Base-by-base conservation (phyloP, 169 alveolate genomes). In the Cryptosporidium meleagridis region DNA sequence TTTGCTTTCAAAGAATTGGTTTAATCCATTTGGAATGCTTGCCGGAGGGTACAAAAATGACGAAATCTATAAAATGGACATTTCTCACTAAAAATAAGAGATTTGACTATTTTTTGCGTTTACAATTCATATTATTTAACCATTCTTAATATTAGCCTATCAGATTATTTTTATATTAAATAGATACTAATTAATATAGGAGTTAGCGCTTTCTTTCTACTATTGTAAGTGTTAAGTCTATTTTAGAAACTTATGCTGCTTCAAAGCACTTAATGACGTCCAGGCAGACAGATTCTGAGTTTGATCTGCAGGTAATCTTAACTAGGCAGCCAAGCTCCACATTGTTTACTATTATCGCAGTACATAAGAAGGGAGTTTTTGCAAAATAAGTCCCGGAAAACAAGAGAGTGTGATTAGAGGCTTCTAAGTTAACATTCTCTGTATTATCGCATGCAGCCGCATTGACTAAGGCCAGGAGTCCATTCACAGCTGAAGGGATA, bases 291-390 rank as follows among this genome's bases (percentile, higher is more conserved):
- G 62, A 52, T 35, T 72, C 92, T 37, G 67, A 53, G 33, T 48
- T 44, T n/a, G 94, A 86, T 71, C 94, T 85, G 45, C 93, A 87
- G 26, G 91, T 71, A 35, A 92, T 92, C 84, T 92, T 92, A 53
- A 92, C 86, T 29, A 92, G 72, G 69, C 94, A 92, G 2, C 94
- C 94, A 52, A 85, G 91, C 62, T 92, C 93, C 23, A 58, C 91
- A 61, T 91, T 91, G 39, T 91, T 70, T 2, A 92, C 92, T 53
- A 92, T 72, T 8, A 92, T 85, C 23, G 93, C 93, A 44, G 80
- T 87, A 59, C 94, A 86, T 35, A 92, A 67, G 16, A 92, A 62
- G 35, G 86, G 84, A 9, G 93, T 68, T 29, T 85, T 85, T 35
- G 91, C 89, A 37, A 85, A 65, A 41, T 75, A 92, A 59, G 84